These are phyloP conservation scores for Scopulariopsis brevicaulis DNA, from an alignment of 2,329 filamentous ascomycete genomes.

Conservation along the genomic window DNA sequence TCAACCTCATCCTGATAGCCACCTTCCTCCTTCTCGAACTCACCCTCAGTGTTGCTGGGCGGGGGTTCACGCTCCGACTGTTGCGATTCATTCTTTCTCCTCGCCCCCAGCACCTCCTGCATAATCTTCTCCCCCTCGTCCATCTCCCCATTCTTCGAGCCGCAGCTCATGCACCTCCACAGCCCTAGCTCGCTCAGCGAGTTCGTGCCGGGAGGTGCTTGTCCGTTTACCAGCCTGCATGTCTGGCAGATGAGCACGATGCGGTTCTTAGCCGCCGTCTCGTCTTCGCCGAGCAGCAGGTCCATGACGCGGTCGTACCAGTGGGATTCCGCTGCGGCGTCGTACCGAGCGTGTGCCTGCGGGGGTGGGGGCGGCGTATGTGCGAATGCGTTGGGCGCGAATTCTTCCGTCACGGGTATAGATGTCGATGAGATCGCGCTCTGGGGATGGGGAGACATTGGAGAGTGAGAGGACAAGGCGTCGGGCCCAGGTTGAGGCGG, in stretches of 20 bases:
- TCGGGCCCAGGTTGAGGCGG: constrained; percentile 17
- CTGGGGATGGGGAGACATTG: constrained; percentile 13
- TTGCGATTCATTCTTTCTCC: constrained; percentile 4
- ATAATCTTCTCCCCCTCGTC: constrained; percentile 66
- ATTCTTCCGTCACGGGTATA: constrained; percentile 39
- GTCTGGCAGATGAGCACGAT: constrained; percentile 73
- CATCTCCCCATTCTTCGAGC: constrained; percentile 68
- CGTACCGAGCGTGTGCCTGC: background rate
- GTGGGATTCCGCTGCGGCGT: constrained; percentile 30
- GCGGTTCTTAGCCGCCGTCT: constrained; percentile 83
- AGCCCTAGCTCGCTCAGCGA: constrained; percentile 66
- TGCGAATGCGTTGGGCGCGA: constrained; percentile 61
- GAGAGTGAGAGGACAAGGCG: constrained; percentile 12
- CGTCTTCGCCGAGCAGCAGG: constrained; percentile 85
- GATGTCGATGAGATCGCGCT: constrained; percentile 13
- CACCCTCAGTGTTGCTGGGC: background rate
- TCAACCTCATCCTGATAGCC: background rate
- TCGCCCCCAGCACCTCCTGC: constrained; percentile 42
- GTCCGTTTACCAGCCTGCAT: constrained; percentile 87
- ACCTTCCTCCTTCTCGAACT: background rate
- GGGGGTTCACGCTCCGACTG: background rate
- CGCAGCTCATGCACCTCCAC: constrained; percentile 86
- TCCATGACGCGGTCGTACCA: constrained; percentile 97
- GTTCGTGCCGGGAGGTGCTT: constrained; percentile 79
- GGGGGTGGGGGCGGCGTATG: constrained; percentile 13